Percentiles rank a stretch among this genome's conserved stretches.
Evolutionary conservation across 352 stramenopile species (phyloP).

Genomic region (Sclerospora graminicola): DNA sequence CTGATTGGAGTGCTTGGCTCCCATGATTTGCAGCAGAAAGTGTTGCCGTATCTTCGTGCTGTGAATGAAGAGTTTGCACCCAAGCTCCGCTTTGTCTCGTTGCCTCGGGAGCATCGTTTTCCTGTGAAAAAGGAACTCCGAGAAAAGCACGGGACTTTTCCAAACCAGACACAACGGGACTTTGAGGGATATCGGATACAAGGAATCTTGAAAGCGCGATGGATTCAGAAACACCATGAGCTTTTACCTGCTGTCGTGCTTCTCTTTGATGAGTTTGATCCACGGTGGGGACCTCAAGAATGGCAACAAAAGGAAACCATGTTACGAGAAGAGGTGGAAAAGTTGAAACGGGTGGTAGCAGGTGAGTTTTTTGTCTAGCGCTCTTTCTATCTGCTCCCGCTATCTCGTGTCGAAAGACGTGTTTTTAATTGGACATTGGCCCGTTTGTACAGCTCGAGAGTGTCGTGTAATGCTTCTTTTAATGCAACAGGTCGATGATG

Average conservation of each 20-base stretch:
- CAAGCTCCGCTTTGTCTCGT: slow-evolving; percentile 62
- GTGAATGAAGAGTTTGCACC: slow-evolving; percentile 80
- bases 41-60: slow-evolving; percentile 50
- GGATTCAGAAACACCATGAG: slow-evolving; percentile 85
- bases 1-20: slow-evolving; percentile 71
- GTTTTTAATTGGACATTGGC: too few relatives aligned
- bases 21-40: slow-evolving; percentile 62
- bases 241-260: slow-evolving; percentile 66
- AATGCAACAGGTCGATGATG: slow-evolving; percentile 73
- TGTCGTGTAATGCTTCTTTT: slow-evolving; percentile 72
- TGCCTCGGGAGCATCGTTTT: slow-evolving; percentile 69
- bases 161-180: slow-evolving; percentile 74
- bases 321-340: slow-evolving; percentile 68
- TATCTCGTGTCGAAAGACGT: too few relatives aligned
- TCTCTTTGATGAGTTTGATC: slow-evolving; percentile 81
- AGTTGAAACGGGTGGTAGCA: slow-evolving; percentile 47
- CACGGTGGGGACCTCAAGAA: slow-evolving; percentile 52
- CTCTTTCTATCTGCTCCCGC: too few relatives aligned
- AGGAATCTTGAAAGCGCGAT: slow-evolving; percentile 68
- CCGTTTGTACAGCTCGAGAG: slow-evolving; percentile 40
- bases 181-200: slow-evolving; percentile 63
- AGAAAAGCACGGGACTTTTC: slow-evolving; percentile 79
- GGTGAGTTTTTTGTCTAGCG: slow-evolving; percentile 25
- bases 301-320: slow-evolving; percentile 58
- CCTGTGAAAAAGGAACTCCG: slow-evolving; percentile 74